Conservation (phyloP, 2,329 filamentous ascomycete genomes). For the Penicillium sp. region DNA sequence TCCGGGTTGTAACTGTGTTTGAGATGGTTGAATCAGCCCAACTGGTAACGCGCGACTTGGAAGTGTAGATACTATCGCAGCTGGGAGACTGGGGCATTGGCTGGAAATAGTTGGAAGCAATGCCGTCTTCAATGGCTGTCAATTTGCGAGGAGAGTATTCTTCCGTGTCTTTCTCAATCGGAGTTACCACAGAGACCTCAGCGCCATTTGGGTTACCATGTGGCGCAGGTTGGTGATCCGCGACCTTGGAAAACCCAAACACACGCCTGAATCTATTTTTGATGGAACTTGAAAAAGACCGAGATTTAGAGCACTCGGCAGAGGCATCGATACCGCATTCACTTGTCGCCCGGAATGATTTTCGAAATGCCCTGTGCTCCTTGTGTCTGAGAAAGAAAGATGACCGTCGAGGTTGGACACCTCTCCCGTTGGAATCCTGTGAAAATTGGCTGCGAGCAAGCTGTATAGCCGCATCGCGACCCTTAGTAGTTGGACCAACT, state of each 20-base stretch:
- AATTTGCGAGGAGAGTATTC: not conserved
- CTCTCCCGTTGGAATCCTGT: conserved; percentile 22
- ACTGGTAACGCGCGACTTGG: conserved; percentile 48
- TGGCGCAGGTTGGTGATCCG: conserved; percentile 2
- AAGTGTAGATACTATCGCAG: conserved; percentile 35
- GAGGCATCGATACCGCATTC: conserved; percentile 12
- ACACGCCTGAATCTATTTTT: conserved; percentile 43
- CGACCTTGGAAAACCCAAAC: conserved; percentile 35
- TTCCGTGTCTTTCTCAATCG: not conserved
- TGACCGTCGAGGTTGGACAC: conserved; percentile 21
- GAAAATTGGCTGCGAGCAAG: conserved; percentile 43
- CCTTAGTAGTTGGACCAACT: conserved; percentile 26
- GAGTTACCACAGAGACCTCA: not conserved
- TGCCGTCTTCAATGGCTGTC: not conserved
- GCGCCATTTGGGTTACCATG: not conserved
- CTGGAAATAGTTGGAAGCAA: conserved; percentile 11
- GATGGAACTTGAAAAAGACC: conserved; percentile 42
- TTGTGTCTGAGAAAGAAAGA: conserved; percentile 26
- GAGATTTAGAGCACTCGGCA: conserved; percentile 25
- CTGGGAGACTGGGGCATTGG: conserved; percentile 29
- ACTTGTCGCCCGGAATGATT: conserved; percentile 34
- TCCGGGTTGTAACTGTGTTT: conserved; percentile 39
- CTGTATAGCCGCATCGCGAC: conserved; percentile 41
- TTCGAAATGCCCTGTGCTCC: conserved; percentile 38
- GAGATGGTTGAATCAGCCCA: conserved; percentile 49